Base-by-base conservation (phyloP, 352 stramenopile genomes). In the Pythium guiyangense region DNA sequence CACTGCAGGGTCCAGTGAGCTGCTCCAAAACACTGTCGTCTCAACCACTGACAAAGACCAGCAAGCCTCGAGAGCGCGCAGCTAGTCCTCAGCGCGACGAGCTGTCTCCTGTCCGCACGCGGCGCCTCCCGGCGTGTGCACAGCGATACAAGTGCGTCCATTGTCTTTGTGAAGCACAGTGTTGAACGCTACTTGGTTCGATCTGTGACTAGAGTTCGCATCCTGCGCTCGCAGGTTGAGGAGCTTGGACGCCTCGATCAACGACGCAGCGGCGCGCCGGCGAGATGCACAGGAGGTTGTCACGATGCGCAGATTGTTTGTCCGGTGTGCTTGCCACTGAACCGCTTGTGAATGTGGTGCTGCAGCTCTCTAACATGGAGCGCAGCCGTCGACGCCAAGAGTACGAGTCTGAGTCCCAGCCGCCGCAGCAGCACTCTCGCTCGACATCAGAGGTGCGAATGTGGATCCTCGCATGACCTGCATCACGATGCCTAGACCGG, bases 201-300 rank as follows among this genome's bases (percentile, higher is more conserved):
- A 10, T 10, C 31, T 10, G 6, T 35, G 6, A 35, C 6, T 9
- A 12, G 6, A 35, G 31, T 9, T 3, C 3, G 29, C 29, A 35
- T 10, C 3, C 6, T 35, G 6, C 12, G 8, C 9, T 17, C 11
- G 11, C 12, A 35, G 37, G 45, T 4, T 45, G 39, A 51, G 9
- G 15, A 18, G 8, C 40, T 55, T 64, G 22, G 47, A 69, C 20
- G 49, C 64, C n/a, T 31, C 68, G 6, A 73, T 82, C 11, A 46
- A 63, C 34, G 64, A 74, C 43, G 67, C 70, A 22, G 60, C 45
- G 2, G 67, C 67, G 12, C 62, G 64, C 25, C 59, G 64, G 42
- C 52, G 60, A 44, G 52, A 61, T 20, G 45, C 43, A 25, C 50
- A 72, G 31, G 69, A 78, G 69, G 71, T 53, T 14, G 11, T 2